Base-by-base conservation (phyloP, 2,329 filamentous ascomycete genomes). In the Diaporthe sp. region DNA sequence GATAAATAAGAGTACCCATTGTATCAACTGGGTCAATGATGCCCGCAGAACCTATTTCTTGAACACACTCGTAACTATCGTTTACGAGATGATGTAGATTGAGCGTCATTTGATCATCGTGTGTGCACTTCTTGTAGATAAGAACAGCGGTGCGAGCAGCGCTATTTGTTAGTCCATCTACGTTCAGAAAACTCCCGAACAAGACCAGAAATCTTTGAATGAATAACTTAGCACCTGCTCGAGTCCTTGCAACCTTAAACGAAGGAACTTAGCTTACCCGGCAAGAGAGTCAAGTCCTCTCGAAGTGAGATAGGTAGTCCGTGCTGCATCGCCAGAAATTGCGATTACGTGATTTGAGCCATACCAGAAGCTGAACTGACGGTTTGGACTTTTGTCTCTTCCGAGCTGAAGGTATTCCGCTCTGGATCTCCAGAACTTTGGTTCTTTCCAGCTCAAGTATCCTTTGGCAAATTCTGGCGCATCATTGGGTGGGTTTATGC, bases 281-380 rank as follows among this genome's bases (percentile, higher is more conserved):
- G 59, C 39, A 62, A 62, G 59, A 62, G 59, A 62, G 22, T 62
- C 59, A 28, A 44, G 59, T 19, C 59, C 59, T 5, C 59, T 62
- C 3, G 59, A 62, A 28, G 59, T 62, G 25, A 62, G 37, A 28
- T 62, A 62, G n/a, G 59, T 42, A 62, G 59, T 31, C 59, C 59
- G 39, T 12, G 59, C 59, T 44, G 39, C 39, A 17, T 62, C 59
- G 39, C 59, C 59, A 31, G 59, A 65, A 31, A 65, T 65, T 2
- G 59, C 59, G 39, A 65, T 46, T 31, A 65, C 59, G 25, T 65
- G 59, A 19, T 31, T 65, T 13, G 59, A 65, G 4, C 59, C 39
- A 12, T 65, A 65, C 59, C 59, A 65, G 25, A 62, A 62, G 59
- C 59, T 62, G 59, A 62, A 62, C 39, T 62, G 59, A 22, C 59